Conservation (phyloP, 2,329 filamentous ascomycete species). For the Talaromyces albobiverticillius region DNA sequence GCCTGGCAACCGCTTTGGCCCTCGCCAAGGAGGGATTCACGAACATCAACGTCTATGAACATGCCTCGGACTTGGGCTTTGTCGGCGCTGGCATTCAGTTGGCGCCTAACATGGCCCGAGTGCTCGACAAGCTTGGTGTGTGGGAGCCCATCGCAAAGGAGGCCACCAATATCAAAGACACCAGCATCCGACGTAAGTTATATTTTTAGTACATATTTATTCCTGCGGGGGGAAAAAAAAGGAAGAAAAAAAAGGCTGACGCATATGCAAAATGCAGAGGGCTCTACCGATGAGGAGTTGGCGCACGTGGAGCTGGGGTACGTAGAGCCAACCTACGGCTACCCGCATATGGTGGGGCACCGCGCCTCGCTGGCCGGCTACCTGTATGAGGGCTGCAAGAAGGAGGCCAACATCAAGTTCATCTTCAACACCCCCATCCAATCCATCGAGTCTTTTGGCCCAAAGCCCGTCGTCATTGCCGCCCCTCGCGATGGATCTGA, state of each 20-base stretch:
- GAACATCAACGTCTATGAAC: constrained; percentile 71
- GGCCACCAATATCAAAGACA: constrained; percentile 67
- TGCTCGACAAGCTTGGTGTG: constrained; percentile 69
- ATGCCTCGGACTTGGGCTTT: constrained; percentile 70
- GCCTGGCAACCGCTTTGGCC: constrained; percentile 67
- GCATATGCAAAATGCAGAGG: constrained; percentile 51
- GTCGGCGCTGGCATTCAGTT: constrained; percentile 83
- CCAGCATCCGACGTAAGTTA: constrained; percentile 68
- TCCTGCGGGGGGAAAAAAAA: not conserved
- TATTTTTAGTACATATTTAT: constrained; percentile 8
- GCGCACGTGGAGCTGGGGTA: constrained; percentile 68
- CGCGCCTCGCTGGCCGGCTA: constrained; percentile 67
- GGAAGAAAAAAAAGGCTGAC: constrained; percentile 9
- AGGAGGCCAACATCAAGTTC: constrained; percentile 63
- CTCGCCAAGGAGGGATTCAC: constrained; percentile 74
- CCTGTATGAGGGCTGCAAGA: constrained; percentile 68
- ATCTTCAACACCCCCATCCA: constrained; percentile 61
- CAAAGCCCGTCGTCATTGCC: constrained; percentile 59
- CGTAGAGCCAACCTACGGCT: constrained; percentile 66
- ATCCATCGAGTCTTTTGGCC: constrained; percentile 57
- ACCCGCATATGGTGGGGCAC: constrained; percentile 78
- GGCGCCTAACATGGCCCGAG: constrained; percentile 76
- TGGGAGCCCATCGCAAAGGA: constrained; percentile 70
- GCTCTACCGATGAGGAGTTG: constrained; percentile 66
- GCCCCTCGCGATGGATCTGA: constrained; percentile 54